Percentiles rank a stretch among this genome's conserved stretches.
phyloP scores from a whole-genome alignment of 208 protist genomes.

The Naegleria gruberi region DNA sequence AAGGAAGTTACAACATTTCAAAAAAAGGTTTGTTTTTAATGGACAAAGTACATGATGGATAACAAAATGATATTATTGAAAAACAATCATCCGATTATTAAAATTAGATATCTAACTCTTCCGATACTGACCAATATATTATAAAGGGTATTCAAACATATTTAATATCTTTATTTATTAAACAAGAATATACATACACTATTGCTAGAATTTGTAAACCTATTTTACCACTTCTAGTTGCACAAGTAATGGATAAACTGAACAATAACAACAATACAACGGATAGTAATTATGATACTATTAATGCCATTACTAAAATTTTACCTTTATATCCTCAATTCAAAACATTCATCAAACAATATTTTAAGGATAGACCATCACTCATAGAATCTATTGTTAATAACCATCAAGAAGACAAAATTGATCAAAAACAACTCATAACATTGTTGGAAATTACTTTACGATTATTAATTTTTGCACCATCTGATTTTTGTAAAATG shows the following conservation, averaged over 20 bases:
- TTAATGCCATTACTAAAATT: not conserved
- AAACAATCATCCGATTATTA: not conserved
- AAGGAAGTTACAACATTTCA: not conserved
- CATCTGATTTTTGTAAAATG: constrained; percentile 11
- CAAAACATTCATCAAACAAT: not conserved
- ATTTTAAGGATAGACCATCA: constrained; percentile 8
- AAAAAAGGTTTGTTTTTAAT: not conserved
- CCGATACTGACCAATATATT: not conserved
- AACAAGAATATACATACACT: not conserved
- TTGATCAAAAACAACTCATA: not conserved
- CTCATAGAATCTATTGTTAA: not conserved
- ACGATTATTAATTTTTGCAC: not conserved
- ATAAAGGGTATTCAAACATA: not conserved
- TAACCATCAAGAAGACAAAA: not conserved
- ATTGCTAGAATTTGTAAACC: not conserved
- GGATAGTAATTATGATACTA: not conserved
- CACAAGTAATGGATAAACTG: not conserved
- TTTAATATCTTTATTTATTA: not conserved
- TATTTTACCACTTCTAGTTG: not conserved
- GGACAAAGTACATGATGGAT: not conserved
- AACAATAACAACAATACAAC: not conserved
- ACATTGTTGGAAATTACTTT: not conserved
- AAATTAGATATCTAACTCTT: not conserved
- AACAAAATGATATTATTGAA: not conserved
- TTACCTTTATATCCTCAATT: not conserved